Evolutionary conservation across 371 early-diverging fungal species (phyloP).

Genomic region (Mortierella sp.): DNA sequence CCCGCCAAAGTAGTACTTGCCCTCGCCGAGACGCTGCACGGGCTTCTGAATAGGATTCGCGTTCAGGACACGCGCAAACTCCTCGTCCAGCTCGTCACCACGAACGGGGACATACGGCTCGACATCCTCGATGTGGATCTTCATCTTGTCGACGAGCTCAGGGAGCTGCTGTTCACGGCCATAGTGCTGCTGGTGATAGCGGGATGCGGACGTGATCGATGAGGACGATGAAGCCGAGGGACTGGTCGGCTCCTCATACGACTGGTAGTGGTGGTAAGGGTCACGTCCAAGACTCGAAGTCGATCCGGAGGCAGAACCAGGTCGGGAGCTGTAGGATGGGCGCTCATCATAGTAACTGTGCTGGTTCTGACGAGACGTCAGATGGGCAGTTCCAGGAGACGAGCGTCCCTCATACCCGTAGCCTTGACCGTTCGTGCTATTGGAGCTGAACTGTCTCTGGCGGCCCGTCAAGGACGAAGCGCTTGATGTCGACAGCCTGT

Average conservation of each 20-base stretch:
- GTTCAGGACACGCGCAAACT: conserved; percentile 70
- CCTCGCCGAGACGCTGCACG: conserved; percentile 60
- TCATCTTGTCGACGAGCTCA: conserved; percentile 42
- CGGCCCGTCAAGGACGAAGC: conserved; percentile 2
- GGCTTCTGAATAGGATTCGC: conserved; percentile 67
- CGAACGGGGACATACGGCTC: conserved; percentile 61
- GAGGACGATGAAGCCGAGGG: conserved; percentile 33
- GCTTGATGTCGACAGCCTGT: conserved; percentile 8
- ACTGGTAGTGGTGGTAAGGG: conserved; percentile 23
- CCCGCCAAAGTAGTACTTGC: conserved; percentile 72
- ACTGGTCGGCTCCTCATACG: conserved; percentile 44
- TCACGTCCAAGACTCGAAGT: conserved; percentile 30
- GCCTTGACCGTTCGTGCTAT: neutral
- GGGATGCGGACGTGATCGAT: conserved; percentile 26
- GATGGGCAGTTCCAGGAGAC: conserved; percentile 9
- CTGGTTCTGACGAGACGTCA: conserved; percentile 21
- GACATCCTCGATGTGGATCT: conserved; percentile 45
- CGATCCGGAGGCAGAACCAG: conserved; percentile 39
- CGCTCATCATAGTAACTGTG: conserved; percentile 22
- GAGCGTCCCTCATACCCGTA: conserved; percentile 19
- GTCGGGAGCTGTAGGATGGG: conserved; percentile 24
- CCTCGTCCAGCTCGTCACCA: conserved; percentile 69
- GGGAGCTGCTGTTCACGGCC: conserved; percentile 31
- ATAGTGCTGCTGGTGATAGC: conserved; percentile 20
- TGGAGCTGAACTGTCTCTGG: conserved; percentile 36